Conservation (phyloP, 164 flowering plant species). For the Annona squamosa region DNA sequence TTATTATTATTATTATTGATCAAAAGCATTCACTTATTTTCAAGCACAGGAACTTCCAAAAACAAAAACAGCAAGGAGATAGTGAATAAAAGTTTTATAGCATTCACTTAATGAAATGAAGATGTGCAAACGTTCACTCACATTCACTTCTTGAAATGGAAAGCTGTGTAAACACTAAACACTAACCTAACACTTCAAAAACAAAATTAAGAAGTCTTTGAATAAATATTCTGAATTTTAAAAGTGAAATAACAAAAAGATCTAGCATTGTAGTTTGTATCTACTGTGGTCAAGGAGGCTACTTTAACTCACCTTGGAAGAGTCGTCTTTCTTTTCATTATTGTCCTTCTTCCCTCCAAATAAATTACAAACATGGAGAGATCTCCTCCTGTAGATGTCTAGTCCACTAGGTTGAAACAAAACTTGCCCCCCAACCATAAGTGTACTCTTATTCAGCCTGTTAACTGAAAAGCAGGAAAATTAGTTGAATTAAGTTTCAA, state of each 20-base stretch:
- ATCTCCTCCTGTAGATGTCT: neutral
- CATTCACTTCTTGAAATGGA: too few species aligned
- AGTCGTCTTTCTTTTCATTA: constrained; percentile 47
- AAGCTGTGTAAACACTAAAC: too few species aligned
- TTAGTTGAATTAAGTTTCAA: neutral
- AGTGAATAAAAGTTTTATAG: too few species aligned
- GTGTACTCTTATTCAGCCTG: neutral
- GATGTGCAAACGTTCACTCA: too few species aligned
- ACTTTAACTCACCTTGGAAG: constrained; percentile 41
- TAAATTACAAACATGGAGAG: constrained; percentile 33
- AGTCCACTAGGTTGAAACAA: neutral
- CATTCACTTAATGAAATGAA: too few species aligned
- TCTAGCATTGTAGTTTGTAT: neutral
- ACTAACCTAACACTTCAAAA: too few species aligned
- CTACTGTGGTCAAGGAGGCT: neutral
- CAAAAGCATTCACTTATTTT: too few species aligned
- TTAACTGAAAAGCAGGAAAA: neutral
- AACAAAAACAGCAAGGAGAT: too few species aligned
- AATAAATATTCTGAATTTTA: neutral
- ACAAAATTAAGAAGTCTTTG: neutral
- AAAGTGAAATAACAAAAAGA: neutral
- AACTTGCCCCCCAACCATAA: neutral
- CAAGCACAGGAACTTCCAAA: too few species aligned
- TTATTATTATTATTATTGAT: too few species aligned
- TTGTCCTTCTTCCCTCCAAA: constrained; percentile 75